These are phyloP conservation scores for Beta corolliflora DNA, from an alignment of 179 eudicot genomes.

Conservation along the genomic window DNA sequence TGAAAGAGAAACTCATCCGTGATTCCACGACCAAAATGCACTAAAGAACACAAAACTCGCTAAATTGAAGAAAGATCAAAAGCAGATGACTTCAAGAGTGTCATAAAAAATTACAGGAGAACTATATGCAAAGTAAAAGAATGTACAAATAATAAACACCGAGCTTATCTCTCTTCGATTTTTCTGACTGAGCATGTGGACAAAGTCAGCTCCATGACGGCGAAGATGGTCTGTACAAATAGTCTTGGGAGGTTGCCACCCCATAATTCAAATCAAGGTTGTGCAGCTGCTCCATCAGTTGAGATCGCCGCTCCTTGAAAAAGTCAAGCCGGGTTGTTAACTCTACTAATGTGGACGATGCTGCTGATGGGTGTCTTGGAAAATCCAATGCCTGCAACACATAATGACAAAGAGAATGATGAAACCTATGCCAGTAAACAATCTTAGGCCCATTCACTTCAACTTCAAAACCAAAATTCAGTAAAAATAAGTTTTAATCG, in stretches of 20 bases:
- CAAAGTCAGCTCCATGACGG: constrained; percentile 79
- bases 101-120: constrained; percentile 27
- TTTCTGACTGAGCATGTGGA: constrained; percentile 7
- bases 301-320: constrained; percentile 95
- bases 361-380: constrained; percentile 58
- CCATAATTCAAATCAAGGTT: constrained; percentile 80
- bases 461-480: too few species aligned
- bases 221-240: constrained; percentile 69
- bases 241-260: constrained; percentile 59
- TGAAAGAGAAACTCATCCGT: constrained; percentile 6
- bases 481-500: too few species aligned
- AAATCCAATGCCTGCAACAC: constrained; percentile 58
- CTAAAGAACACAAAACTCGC: constrained; percentile 21
- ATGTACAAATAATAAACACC: constrained; percentile 37
- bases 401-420: not conserved
- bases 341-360: constrained; percentile 88
- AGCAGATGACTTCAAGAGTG: constrained; percentile 16
- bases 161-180: constrained; percentile 10
- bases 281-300: constrained; percentile 97
- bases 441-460: not conserved
- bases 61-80: constrained; percentile 22
- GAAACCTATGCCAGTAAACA: not conserved
- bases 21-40: constrained; percentile 16
- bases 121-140: constrained; percentile 40
- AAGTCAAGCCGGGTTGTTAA: constrained; percentile 92